Percentiles rank a stretch among this genome's conserved stretches.
Conservation (phyloP, 1,284 basidiomycete species). For the Ustilago nuda region DNA sequence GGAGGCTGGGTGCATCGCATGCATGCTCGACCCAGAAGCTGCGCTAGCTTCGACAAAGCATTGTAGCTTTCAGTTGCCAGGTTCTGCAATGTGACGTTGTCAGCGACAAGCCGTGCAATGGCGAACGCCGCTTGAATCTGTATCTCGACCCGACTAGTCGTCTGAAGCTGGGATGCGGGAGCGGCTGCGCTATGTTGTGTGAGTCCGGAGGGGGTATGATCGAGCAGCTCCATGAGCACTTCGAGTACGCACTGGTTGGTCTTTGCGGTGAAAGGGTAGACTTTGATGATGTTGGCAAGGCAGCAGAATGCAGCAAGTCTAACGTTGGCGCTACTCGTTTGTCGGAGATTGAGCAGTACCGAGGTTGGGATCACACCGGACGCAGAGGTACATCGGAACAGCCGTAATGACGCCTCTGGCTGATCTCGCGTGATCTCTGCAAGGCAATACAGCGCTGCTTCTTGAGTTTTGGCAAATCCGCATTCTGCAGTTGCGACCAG, state of each 20-base stretch:
- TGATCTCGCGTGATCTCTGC: slow-evolving; percentile 53
- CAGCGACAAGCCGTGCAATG: slow-evolving; percentile 56
- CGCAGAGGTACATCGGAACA: slow-evolving; percentile 40
- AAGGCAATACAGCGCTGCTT: slow-evolving; percentile 59
- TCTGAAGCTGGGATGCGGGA: slow-evolving; percentile 22
- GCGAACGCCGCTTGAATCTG: slow-evolving; percentile 62
- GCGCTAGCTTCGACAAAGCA: slow-evolving; percentile 42
- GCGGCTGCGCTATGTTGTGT: slow-evolving; percentile 2
- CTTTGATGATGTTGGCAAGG: slow-evolving; percentile 61
- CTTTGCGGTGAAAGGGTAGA: slow-evolving; percentile 54
- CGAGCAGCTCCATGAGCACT: slow-evolving; percentile 61
- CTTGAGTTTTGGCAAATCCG: slow-evolving; percentile 57
- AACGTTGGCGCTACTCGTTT: slow-evolving; percentile 45
- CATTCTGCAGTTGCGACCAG: slow-evolving; percentile 56
- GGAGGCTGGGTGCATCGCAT: slow-evolving; percentile 23
- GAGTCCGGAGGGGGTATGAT: slow-evolving; percentile 27
- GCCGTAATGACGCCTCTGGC: slow-evolving; percentile 30
- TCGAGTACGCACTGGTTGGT: slow-evolving; percentile 60
- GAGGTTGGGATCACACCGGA: slow-evolving; percentile 56
- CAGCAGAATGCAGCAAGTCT: slow-evolving; percentile 62
- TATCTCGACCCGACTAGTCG: slow-evolving; percentile 40
- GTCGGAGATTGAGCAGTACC: slow-evolving; percentile 54
- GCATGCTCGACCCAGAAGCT: slow-evolving; percentile 46
- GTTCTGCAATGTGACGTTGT: slow-evolving; percentile 54
- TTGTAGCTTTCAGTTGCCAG: slow-evolving; percentile 52